These are phyloP conservation scores for Polyplosphaeria fusca DNA, from an alignment of 495 filamentous ascomycete genomes.

Conservation along the genomic window DNA sequence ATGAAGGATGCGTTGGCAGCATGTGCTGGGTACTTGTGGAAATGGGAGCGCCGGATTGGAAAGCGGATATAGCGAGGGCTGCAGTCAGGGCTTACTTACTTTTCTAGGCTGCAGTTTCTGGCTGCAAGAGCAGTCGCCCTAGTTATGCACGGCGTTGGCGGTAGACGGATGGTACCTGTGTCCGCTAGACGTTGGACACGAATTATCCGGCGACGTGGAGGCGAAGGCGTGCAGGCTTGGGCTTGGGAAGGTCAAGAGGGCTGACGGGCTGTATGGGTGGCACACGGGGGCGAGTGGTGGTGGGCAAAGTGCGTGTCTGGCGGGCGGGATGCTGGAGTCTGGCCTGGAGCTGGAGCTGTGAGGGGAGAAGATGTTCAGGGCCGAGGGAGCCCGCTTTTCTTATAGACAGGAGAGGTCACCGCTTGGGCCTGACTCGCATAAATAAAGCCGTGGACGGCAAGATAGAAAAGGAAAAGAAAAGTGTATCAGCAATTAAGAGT, in stretches of 20 bases:
- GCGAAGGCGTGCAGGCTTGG: constrained; percentile 14
- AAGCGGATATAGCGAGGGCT: constrained; percentile 9
- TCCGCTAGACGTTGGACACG: constrained; percentile 15
- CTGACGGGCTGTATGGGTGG: constrained; percentile 1
- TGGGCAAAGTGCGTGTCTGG: background rate
- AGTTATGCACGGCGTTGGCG: background rate
- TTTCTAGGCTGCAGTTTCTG: constrained; percentile 3
- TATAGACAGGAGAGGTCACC: constrained; percentile 14
- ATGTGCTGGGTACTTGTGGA: background rate
- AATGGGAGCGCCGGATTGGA: constrained; percentile 16
- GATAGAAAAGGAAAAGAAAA: constrained; percentile 6
- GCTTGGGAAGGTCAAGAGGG: background rate
- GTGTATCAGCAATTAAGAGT: constrained; percentile 6
- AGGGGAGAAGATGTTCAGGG: constrained; percentile 3
- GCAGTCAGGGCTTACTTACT: constrained; percentile 25
- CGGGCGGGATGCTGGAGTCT: background rate
- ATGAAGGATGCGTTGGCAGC: constrained; percentile 27
- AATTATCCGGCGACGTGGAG: constrained; percentile 29
- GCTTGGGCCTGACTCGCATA: constrained; percentile 12
- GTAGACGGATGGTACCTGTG: constrained; percentile 16
- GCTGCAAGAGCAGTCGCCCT: background rate
- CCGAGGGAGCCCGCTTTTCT: constrained; percentile 9
- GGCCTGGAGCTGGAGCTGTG: background rate
- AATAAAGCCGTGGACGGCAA: background rate
- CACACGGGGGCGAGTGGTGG: background rate